These are phyloP conservation scores for Exserohilum turcica DNA, from an alignment of 2,329 filamentous ascomycete species.

Conservation along the genomic window DNA sequence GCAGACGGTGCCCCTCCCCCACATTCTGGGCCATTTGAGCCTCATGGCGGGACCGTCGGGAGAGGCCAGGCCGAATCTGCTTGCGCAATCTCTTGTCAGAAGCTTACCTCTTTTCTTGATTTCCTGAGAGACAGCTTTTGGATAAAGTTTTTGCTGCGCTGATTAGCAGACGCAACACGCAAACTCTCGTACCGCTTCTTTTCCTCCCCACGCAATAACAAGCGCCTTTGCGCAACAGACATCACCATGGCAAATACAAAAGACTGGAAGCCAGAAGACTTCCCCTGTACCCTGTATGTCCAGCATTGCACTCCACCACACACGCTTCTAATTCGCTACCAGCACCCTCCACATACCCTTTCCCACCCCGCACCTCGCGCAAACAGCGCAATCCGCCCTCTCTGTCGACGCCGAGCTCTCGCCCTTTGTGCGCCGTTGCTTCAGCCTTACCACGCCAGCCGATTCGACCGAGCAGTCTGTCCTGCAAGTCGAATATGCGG, in stretches of 20 bases:
- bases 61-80: no score
- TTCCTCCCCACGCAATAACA: no score
- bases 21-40: conserved; percentile 24
- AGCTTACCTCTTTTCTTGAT: neutral
- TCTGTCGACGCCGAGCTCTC: conserved; percentile 90
- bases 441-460: conserved; percentile 58
- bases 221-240: neutral
- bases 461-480: conserved; percentile 47
- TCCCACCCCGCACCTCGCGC: conserved; percentile 77
- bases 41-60: conserved; percentile 7
- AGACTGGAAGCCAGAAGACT: conserved; percentile 31
- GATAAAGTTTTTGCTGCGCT: no score
- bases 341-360: conserved; percentile 81
- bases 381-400: conserved; percentile 74
- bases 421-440: conserved; percentile 74
- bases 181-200: neutral
- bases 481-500: conserved; percentile 76
- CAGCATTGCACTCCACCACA: neutral
- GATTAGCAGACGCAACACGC: neutral
- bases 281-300: conserved; percentile 49
- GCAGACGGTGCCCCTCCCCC: conserved; percentile 17
- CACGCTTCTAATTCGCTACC: neutral
- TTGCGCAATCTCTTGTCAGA: neutral
- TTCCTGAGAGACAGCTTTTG: neutral
- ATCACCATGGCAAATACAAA: conserved; percentile 20